phyloP scores from a whole-genome alignment of 805 yeast species.

The Nakazawaea ernobii region DNA sequence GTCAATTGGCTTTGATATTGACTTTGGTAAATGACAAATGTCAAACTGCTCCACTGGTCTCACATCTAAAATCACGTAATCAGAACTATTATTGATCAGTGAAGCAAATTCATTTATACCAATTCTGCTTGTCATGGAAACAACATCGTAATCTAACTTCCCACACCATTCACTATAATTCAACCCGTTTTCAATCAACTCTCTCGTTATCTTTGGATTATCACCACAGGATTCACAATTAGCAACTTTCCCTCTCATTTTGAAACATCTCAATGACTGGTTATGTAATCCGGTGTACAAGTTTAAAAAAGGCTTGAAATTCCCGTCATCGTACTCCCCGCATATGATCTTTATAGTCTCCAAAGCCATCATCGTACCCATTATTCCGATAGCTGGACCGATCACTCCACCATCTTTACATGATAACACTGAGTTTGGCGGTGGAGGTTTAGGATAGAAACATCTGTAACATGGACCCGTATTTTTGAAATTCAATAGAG shows the following conservation, averaged over 20 bases:
- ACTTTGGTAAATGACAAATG: constrained; percentile 53
- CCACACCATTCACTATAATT: constrained; percentile 82
- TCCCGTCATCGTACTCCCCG: constrained; percentile 42
- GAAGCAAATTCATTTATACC: constrained; percentile 29
- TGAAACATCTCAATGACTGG: constrained; percentile 65
- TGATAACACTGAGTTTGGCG: constrained; percentile 72
- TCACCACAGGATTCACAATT: constrained; percentile 64
- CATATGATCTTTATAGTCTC: constrained; percentile 76
- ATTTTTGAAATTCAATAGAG: constrained; percentile 60
- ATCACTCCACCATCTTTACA: constrained; percentile 93
- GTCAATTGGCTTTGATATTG: constrained; percentile 61
- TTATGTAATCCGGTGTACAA: constrained; percentile 63
- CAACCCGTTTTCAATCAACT: constrained; percentile 36
- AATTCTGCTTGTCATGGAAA: constrained; percentile 41
- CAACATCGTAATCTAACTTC: constrained; percentile 35
- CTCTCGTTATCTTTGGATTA: constrained; percentile 42
- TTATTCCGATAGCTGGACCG: constrained; percentile 93
- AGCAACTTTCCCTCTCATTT: constrained; percentile 64
- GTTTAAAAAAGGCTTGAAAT: constrained; percentile 63
- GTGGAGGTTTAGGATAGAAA: constrained; percentile 86
- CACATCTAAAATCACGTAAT: constrained; percentile 59
- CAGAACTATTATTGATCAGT: constrained; percentile 14
- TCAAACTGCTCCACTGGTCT: constrained; percentile 73
- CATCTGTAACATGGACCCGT: constrained; percentile 93
- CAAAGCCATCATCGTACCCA: constrained; percentile 85